Base-by-base conservation (phyloP, 192 early-diverging fungal species). In the Chytriomyces sp. region DNA sequence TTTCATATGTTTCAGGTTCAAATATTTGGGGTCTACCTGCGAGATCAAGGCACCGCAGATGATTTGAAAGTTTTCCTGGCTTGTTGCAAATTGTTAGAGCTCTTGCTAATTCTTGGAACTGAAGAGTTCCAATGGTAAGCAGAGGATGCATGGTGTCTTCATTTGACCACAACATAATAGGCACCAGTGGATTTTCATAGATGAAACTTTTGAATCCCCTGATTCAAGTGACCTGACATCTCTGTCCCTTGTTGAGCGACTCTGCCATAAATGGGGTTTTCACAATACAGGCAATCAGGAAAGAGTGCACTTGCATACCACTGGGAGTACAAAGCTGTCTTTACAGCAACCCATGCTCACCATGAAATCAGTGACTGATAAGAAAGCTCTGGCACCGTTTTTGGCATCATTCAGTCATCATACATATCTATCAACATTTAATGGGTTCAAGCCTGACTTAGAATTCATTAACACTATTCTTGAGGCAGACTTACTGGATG, bases 101-200 rank as follows among this genome's bases (percentile, higher is more conserved):
- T 94, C 39, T 41, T 95, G 49, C 85, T 92, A 70, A 81, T 91
- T 8, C 85, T 97, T 5, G 90, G 89, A 56, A 86, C 90, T n/a
- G 91, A 92, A 36, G 86, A 89, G 36, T 95, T 94, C 64, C 89
- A 94, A 75, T 85, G 93, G 91, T 92, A 87, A 74, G 84, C 39
- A 17, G 31, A 26, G 30, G 8, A 28, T 12, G 25, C 0, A 6
- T 19, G 3, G 32, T 52, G n/a, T 39, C 34, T 52, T 37, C 64
- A n/a, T 52, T 4, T 31, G 22, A 41, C 22, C 25, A 63, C 30
- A 32, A 44, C 33, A 17, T 36, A 2, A 14, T 58, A 93, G 91
- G 41, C 93, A 94, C 67, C 93, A 97, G 84, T 97, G 95, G 95
- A 93, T 97, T 14, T 97, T 97, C 69, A 91, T 95, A 56, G 86